Base-by-base conservation (phyloP, 2,329 filamentous ascomycete species). In the Fusarium chuoi region DNA sequence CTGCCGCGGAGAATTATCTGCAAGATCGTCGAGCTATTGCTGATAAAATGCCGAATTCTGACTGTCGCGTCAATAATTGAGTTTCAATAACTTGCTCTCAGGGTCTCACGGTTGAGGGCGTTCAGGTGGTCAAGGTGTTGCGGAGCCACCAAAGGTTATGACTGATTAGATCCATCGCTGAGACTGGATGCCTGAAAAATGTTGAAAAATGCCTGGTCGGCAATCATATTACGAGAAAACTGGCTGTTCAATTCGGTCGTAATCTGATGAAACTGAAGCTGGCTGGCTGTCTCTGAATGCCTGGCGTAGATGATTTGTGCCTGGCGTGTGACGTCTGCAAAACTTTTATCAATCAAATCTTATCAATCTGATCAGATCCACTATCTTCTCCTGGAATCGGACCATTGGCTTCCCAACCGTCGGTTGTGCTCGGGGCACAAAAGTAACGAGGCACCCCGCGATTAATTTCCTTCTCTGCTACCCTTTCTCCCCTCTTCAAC, bases 301-400 rank as follows among this genome's bases (percentile, higher is more conserved):
- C 69, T 75, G 75, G 72, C 75, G 56, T n/a, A 42, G 7, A 28
- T 51, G 13, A 15, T 45, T 48, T 28, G 17, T 78, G 76, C 75
- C 76, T 78, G 72, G 76, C 74, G 70, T 62, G 68, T 52, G 59
- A 51, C 54, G 49, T 56, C 67, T 58, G 71, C 73, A 68, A 76
- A 76, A 74, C 71, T 81, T 82, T 84, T 83, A 84, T 84, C 82
- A 84, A 84, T 84, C 82, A 79, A 81, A 85, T 85, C 84, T 85
- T 84, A 85, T 85, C 84, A 85, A 85, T 85, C 84, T 78, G 79
- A 84, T 84, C 80, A 80, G 76, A 71, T 75, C 79, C 80, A 80
- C 78, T 73, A 63, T 75, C 62, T 65, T 77, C 79, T 82, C 79
- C 78, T 81, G 74, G 75, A 76, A 81, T 81, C 79, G 78, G 79